Conservation (phyloP, 164 flowering plant species). For the Saururus chinensis region DNA sequence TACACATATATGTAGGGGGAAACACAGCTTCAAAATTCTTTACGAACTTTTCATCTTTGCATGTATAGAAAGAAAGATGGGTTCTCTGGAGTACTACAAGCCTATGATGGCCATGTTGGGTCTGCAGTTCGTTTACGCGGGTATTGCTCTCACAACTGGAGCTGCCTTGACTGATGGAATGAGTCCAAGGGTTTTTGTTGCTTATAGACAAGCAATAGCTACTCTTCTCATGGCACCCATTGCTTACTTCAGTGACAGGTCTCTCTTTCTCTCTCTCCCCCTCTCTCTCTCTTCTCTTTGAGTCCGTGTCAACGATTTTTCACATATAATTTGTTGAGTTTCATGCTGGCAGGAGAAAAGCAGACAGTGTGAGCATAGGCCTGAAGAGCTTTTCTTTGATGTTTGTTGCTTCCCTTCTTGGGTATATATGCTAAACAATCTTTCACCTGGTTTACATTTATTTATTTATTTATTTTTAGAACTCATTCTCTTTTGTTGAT, state of each 20-base stretch:
- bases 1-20: no score
- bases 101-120: conserved; percentile 38
- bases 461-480: neutral
- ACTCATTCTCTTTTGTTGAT: neutral
- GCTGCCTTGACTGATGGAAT: conserved; percentile 50
- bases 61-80: conserved; percentile 9
- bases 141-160: conserved; percentile 31
- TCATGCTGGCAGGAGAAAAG: conserved; percentile 17
- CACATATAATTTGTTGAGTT: neutral
- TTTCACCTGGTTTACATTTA: neutral
- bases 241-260: conserved; percentile 30
- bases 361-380: conserved; percentile 12
- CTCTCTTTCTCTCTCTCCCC: neutral
- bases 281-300: no score
- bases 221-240: conserved; percentile 45
- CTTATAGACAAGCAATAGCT: conserved; percentile 62
- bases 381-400: conserved; percentile 41
- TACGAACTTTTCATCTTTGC: neutral
- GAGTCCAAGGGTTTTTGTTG: conserved; percentile 56
- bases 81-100: conserved; percentile 17
- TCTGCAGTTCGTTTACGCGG: conserved; percentile 41
- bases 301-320: no score
- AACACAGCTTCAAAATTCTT: no score
- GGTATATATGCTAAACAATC: conserved; percentile 20
- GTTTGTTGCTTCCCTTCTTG: conserved; percentile 41